Evolutionary conservation across 2,329 filamentous ascomycete species (phyloP), one percentile per base, ranked within the genome.

Genomic region (Aspergillus puulaauensis): DNA sequence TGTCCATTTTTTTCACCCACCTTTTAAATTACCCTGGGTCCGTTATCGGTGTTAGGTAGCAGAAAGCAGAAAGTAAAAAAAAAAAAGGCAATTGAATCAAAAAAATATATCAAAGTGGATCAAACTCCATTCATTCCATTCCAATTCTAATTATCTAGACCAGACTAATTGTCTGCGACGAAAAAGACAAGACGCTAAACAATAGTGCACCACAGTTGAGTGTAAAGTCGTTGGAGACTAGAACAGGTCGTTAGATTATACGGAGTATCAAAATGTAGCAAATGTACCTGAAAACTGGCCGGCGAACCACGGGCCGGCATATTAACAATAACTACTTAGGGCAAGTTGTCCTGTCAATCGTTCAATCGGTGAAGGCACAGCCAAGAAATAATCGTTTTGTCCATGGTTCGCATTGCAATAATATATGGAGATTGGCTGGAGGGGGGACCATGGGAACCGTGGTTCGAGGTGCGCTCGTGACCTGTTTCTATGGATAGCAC

Each of bases 291-390:
- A 15, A 48, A 35, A 35, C 24, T 23, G 6, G 35, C 35, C 35
- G 6, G 1, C 44, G 49, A 23, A 52, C 49, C 49, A 52, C 15
- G 49, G 37, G 21, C 31, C 39, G 2, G 6, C 6, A 23, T 15
- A n/a, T 24, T 19, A 19, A 45, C 21, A 40, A n/a, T 24, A 23
- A 33, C 48, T 12, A 41, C 35, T 12, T 39, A 39, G 23, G 37
- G 43, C 27, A 46, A 46, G 15, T 14, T 35, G 17, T 24, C 31
- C 51, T 53, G 51, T 39, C 41, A 53, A 53, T 53, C 51, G 35
- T 7, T 37, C 35, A 37, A 31, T 31, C 27, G 27, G 27, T 11
- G 27, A 37, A 53, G 15, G 21, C 21, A 40, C n/a, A 33, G 21
- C 37, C 8, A 45, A 43, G 40, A 24, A 37, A 14, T 9, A 27